Evolutionary conservation across 2,329 filamentous ascomycete species (phyloP).

Genomic region (Pestalotiopsis fici): DNA sequence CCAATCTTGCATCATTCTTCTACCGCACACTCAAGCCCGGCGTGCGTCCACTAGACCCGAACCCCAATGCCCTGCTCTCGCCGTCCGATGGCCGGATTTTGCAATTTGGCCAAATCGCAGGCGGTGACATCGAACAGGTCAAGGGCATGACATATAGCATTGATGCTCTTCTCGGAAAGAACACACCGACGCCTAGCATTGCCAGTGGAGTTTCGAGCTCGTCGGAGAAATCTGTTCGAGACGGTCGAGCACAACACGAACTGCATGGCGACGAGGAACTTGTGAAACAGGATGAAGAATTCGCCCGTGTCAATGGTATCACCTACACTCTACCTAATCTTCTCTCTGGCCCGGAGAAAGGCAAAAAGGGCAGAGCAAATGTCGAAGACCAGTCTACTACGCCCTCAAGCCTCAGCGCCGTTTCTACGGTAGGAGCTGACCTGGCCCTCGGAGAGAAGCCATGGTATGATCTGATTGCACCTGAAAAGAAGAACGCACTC

Average conservation of each 20-base stretch:
- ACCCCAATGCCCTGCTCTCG: constrained; percentile 78
- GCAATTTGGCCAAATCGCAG: constrained; percentile 88
- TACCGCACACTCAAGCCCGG: constrained; percentile 93
- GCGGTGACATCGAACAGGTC: constrained; percentile 95
- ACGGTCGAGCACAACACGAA: constrained; percentile 25
- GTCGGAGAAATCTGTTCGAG: constrained; percentile 20
- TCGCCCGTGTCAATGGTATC: constrained; percentile 92
- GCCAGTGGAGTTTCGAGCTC: constrained; percentile 35
- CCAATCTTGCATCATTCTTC: constrained; percentile 95
- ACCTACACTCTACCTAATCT: constrained; percentile 89
- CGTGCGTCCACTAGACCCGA: constrained; percentile 78
- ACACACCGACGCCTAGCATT: constrained; percentile 57
- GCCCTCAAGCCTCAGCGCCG: constrained; percentile 65
- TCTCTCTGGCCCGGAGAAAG: constrained; percentile 68
- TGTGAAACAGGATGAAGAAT: constrained; percentile 84
- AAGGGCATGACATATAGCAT: constrained; percentile 98
- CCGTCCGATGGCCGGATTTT: constrained; percentile 90
- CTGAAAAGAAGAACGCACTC: constrained; percentile 68
- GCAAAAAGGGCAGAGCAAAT: constrained; percentile 40
- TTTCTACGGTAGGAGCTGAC: constrained; percentile 81
- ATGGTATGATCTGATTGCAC: constrained; percentile 70
- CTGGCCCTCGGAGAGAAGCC: constrained; percentile 71
- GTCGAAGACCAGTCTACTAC: constrained; percentile 73
- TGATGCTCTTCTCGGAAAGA: constrained; percentile 82
- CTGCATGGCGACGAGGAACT: constrained; percentile 59